Percentiles rank a stretch among this genome's conserved stretches.
Conservation (phyloP, 495 filamentous ascomycete genomes). For the Penicillium canescens region DNA sequence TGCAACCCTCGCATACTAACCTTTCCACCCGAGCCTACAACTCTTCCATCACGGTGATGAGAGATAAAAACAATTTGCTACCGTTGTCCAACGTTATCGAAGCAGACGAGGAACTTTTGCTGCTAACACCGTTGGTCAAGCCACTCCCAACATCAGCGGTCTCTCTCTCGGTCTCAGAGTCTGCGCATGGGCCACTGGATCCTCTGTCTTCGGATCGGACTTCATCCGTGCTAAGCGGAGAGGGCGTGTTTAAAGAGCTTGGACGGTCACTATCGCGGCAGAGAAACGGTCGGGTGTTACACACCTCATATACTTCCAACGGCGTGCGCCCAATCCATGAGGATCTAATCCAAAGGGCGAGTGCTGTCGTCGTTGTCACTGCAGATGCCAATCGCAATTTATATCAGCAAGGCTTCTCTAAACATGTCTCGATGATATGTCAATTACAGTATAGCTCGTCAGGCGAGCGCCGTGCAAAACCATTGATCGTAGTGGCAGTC, state of each 20-base stretch:
- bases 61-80: slow-evolving; percentile 76
- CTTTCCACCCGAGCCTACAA: slow-evolving; percentile 84
- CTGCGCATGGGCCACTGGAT: slow-evolving; percentile 53
- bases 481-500: slow-evolving; percentile 80
- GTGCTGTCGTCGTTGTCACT: slow-evolving; percentile 81
- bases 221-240: slow-evolving; percentile 77
- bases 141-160: slow-evolving; percentile 81
- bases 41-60: slow-evolving; percentile 79
- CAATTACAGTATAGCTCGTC: slow-evolving; percentile 61
- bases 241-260: slow-evolving; percentile 82
- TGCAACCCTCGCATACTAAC: slow-evolving; percentile 75
- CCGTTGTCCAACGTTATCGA: slow-evolving; percentile 76
- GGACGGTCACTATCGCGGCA: slow-evolving; percentile 80
- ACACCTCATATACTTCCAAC: slow-evolving; percentile 90
- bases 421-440: slow-evolving; percentile 93
- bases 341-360: slow-evolving; percentile 81
- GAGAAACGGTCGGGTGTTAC: slow-evolving; percentile 75
- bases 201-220: slow-evolving; percentile 57
- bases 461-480: slow-evolving; percentile 60
- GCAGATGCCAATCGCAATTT: slow-evolving; percentile 88
- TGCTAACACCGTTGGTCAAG: slow-evolving; percentile 83
- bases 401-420: slow-evolving; percentile 88
- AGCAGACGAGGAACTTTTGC: slow-evolving; percentile 77
- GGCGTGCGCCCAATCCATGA: slow-evolving; percentile 87
- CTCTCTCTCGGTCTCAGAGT: slow-evolving; percentile 52